Percentiles rank a stretch among this genome's conserved stretches.
phyloP scores from a whole-genome alignment of 371 early-diverging fungal species.

The Capillidium heterosporum region DNA sequence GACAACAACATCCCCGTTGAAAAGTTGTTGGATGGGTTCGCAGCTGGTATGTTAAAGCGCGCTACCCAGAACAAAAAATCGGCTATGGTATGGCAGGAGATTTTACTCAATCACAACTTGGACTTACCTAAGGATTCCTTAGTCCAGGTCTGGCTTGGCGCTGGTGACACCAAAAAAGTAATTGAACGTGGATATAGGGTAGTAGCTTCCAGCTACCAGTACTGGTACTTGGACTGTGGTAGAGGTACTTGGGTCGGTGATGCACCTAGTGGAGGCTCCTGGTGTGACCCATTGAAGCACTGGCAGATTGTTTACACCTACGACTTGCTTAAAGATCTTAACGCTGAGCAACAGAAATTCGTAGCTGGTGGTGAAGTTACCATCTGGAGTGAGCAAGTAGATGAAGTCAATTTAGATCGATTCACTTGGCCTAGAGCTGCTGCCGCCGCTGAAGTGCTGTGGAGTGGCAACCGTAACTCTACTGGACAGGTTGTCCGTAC shows the following conservation, averaged over 20 bases:
- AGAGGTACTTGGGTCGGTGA: slow-evolving; percentile 29
- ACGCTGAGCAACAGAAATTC: slow-evolving; percentile 18
- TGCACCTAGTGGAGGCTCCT: slow-evolving; percentile 26
- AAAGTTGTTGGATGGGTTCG: background rate
- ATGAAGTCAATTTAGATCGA: slow-evolving; percentile 32
- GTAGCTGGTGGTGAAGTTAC: slow-evolving; percentile 36
- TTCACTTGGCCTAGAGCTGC: slow-evolving; percentile 53
- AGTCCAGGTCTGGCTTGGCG: slow-evolving; percentile 28
- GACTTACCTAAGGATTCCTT: background rate
- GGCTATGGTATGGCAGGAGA: slow-evolving; percentile 34
- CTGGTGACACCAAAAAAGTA: slow-evolving; percentile 22
- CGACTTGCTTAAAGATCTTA: slow-evolving; percentile 17
- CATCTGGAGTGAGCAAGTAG: slow-evolving; percentile 59
- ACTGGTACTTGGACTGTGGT: slow-evolving; percentile 53
- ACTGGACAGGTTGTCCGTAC: slow-evolving; percentile 25
- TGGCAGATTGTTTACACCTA: slow-evolving; percentile 61
- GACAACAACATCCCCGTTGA: background rate
- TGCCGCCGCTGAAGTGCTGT: slow-evolving; percentile 48
- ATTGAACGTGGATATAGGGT: slow-evolving; percentile 29
- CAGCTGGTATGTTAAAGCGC: background rate
- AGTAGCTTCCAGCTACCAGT: slow-evolving; percentile 25
- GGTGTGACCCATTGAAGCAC: slow-evolving; percentile 63
- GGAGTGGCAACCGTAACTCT: slow-evolving; percentile 43
- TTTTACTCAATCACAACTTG: slow-evolving; percentile 23
- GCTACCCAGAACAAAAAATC: slow-evolving; percentile 14